Base-by-base conservation (phyloP, 202 grass and related monocot genomes). In the Setaria viridis region DNA sequence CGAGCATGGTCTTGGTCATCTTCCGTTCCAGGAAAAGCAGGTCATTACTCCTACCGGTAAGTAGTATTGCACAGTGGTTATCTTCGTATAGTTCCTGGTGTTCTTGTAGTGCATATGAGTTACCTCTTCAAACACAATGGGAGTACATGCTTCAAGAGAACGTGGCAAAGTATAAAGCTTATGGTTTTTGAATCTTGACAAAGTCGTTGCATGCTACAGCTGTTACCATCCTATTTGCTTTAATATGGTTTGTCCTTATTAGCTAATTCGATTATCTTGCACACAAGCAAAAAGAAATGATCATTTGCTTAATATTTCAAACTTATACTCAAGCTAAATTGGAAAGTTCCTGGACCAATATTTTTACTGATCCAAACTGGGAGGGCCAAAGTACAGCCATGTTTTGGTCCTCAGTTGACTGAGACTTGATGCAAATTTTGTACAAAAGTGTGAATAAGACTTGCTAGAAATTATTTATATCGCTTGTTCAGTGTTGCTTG, bases 11-110 rank as follows among this genome's bases (percentile, higher is more conserved):
- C 88, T 99, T 85, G 97, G 97, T 78, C 90, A 93, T 86, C 97
- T 99, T 88, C 97, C 97, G 55, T 99, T 99, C 80, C 94, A 94
- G 83, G 97, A 99, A 93, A 99, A 96, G 80, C 97, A 99, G 83
- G 93, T 99, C 81, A 94, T 96, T 43, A 99, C 97, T 80, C 97
- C 97, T 12, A 99, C 93, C 66, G 97, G 97, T 99, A 92, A 90
- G 92, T 81, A 80, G 59, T 72, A 49, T 74, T 70, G 16, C 14
- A 46, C 7, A 11, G 62, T 37, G 33, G 1, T 80, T 12, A 48
- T 71, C 21, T 64, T 17, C 49, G 19, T 80, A 33, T 76, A 39
- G 35, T 50, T 74, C 9, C 25, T 0, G 30, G 12, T 46, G 53
- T 42, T 43, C 20, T 48, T 84, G 66, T 72, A 32, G 37, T 76